Evolutionary conservation across 108 stramenopile genomes (phyloP).

Genomic region (Phaeodactylum tricornutum): DNA sequence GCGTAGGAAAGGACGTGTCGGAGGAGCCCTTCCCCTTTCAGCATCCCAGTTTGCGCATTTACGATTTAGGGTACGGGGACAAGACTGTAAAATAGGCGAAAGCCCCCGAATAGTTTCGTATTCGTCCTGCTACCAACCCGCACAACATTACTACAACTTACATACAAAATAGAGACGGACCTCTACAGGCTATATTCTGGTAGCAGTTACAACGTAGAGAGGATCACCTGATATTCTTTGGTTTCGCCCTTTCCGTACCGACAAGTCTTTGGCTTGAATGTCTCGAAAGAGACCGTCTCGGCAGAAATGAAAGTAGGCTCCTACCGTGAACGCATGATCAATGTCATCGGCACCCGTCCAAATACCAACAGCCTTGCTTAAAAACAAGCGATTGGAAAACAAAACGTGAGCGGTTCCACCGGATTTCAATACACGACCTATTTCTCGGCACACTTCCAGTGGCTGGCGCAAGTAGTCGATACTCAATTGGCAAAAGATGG

Average conservation of each 20-base stretch:
- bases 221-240: slow-evolving; percentile 65
- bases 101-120: too few relatives aligned
- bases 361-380: slow-evolving; percentile 63
- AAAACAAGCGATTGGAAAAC: slow-evolving; percentile 90
- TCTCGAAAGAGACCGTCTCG: slow-evolving; percentile 25
- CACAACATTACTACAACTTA: too few relatives aligned
- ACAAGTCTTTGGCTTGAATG: slow-evolving; percentile 73
- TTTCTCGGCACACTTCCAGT: slow-evolving; percentile 76
- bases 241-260: slow-evolving; percentile 48
- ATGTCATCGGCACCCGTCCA: slow-evolving; percentile 89
- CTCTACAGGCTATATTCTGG: too few relatives aligned
- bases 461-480: slow-evolving; percentile 89
- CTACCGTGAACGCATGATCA: slow-evolving; percentile 85
- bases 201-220: slow-evolving; percentile 67
- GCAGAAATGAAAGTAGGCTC: slow-evolving; percentile 57
- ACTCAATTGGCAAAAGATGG: slow-evolving; percentile 81
- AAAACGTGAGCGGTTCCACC: slow-evolving; percentile 78
- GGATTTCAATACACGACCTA: slow-evolving; percentile 69
- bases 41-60: too few relatives aligned
- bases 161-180: too few relatives aligned
- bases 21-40: too few relatives aligned
- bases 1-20: too few relatives aligned
- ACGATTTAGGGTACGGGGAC: too few relatives aligned
- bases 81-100: too few relatives aligned
- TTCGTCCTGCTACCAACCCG: too few relatives aligned